Percentiles rank a stretch among this genome's conserved stretches.
Conservation (phyloP, 129 eudicot species). For the Pittosporum tobira region DNA sequence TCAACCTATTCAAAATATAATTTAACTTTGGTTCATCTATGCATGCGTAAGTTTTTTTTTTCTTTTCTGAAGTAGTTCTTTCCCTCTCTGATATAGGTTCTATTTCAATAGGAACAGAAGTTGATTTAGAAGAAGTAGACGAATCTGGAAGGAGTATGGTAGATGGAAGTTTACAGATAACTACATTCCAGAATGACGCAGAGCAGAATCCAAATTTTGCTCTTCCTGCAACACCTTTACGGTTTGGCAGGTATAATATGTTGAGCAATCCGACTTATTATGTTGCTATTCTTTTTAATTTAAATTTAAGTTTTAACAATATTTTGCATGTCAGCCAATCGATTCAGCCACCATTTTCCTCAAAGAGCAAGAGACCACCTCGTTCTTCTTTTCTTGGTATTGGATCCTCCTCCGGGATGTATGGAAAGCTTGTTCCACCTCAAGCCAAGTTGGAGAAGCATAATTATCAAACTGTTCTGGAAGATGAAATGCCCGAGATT, state of each 20-base stretch:
- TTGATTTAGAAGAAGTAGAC: slow-evolving; percentile 46
- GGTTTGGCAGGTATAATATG: slow-evolving; percentile 43
- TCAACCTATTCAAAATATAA: no score
- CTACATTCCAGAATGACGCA: slow-evolving; percentile 22
- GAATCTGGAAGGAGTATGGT: slow-evolving; percentile 31
- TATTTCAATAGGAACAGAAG: slow-evolving; percentile 36
- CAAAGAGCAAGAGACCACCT: slow-evolving; percentile 60
- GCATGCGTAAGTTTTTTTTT: no score
- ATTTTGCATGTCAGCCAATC: slow-evolving; percentile 30
- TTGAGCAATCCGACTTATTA: neutral
- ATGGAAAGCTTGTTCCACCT: slow-evolving; percentile 27
- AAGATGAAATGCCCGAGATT: slow-evolving; percentile 61
- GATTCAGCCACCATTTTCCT: slow-evolving; percentile 32
- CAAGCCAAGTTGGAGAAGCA: slow-evolving; percentile 40
- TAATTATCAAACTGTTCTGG: slow-evolving; percentile 31
- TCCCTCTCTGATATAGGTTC: slow-evolving; percentile 18
- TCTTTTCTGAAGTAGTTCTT: neutral
- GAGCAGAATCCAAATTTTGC: slow-evolving; percentile 37
- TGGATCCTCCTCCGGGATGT: slow-evolving; percentile 24
- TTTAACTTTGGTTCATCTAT: no score
- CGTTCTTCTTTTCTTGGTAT: slow-evolving; percentile 38
- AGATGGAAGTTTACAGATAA: slow-evolving; percentile 31
- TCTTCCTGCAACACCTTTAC: slow-evolving; percentile 67
- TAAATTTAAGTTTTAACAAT: neutral
- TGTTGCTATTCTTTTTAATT: neutral